phyloP scores from a whole-genome alignment of 805 yeast species.

The Yamadazyma laniorum region DNA sequence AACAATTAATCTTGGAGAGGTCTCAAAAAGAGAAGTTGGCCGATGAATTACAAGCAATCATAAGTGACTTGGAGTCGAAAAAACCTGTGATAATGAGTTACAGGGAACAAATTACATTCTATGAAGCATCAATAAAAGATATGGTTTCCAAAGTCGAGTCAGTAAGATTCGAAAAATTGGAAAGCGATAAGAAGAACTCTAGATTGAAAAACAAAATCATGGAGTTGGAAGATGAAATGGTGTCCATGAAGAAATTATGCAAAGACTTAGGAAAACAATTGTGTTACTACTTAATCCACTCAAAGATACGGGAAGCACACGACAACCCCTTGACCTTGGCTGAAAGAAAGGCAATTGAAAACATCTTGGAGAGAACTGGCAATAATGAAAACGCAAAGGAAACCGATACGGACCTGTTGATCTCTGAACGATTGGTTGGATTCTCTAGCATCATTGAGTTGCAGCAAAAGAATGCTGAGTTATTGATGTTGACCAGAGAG shows the following conservation, averaged over 20 bases:
- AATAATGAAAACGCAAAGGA: conserved; percentile 28
- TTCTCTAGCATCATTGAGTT: conserved; percentile 68
- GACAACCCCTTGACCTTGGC: conserved; percentile 59
- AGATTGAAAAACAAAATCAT: conserved; percentile 29
- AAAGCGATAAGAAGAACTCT: conserved; percentile 38
- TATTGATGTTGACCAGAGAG: conserved; percentile 65
- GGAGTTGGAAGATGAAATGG: conserved; percentile 48
- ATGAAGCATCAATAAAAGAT: conserved; percentile 52
- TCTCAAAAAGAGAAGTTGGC: conserved; percentile 70
- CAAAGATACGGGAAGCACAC: conserved; percentile 54
- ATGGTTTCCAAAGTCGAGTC: conserved; percentile 52
- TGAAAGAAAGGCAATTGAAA: conserved; percentile 64
- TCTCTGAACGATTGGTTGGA: conserved; percentile 69
- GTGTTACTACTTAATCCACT: conserved; percentile 67
- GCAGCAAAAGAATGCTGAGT: conserved; percentile 70
- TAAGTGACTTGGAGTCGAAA: conserved; percentile 72
- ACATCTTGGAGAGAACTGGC: conserved; percentile 45
- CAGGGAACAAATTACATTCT: conserved; percentile 57
- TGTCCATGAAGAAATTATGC: conserved; percentile 53
- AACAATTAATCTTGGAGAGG: conserved; percentile 65
- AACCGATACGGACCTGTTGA: conserved; percentile 69
- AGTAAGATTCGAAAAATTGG: conserved; percentile 49
- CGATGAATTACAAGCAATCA: conserved; percentile 65
- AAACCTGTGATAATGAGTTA: conserved; percentile 73
- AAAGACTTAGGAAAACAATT: conserved; percentile 80